A percentile compares a stretch with the other conserved stretches of the same genome.
Evolutionary conservation across 108 stramenopile genomes (phyloP).

Genomic region (Mayamaea pseudoterrestris): DNA sequence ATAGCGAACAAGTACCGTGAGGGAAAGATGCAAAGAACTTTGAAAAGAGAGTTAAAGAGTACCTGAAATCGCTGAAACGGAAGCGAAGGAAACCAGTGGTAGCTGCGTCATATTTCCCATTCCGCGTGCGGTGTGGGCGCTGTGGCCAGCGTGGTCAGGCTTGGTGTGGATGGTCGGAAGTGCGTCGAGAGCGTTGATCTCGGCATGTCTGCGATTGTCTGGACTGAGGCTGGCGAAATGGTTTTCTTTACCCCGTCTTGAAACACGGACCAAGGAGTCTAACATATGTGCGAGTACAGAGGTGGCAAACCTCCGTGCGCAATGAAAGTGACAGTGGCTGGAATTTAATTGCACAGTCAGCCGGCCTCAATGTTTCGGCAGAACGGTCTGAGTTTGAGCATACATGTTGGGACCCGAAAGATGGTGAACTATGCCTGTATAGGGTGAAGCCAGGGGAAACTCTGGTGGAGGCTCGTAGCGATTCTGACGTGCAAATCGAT

Average conservation of each 20-base stretch:
- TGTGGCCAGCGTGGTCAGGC: slow-evolving; percentile 46
- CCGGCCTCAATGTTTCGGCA: slow-evolving; percentile 77
- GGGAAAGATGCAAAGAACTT: slow-evolving; percentile 92
- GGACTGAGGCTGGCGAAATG: slow-evolving; percentile 53
- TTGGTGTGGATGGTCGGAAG: slow-evolving; percentile 26
- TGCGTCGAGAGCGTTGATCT: slow-evolving; percentile 10
- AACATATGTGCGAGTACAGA: slow-evolving; percentile 60
- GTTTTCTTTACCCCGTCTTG: slow-evolving; percentile 73
- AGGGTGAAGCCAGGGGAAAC: slow-evolving; percentile 94
- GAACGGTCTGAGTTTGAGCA: slow-evolving; percentile 90
- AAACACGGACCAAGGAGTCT: slow-evolving; percentile 23
- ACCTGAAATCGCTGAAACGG: slow-evolving; percentile 95
- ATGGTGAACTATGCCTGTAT: slow-evolving; percentile 96
- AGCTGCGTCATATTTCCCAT: slow-evolving; percentile 35
- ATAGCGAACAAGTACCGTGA: slow-evolving; percentile 94
- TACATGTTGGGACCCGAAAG: slow-evolving; percentile 91
- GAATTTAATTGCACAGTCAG: slow-evolving; percentile 70
- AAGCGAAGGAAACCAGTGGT: slow-evolving; percentile 88
- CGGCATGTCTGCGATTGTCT: slow-evolving; percentile 16
- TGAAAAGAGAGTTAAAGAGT: slow-evolving; percentile 98
- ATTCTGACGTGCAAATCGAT: slow-evolving; percentile 94
- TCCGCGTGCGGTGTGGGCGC: slow-evolving; percentile 46
- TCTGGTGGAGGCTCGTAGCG: slow-evolving; percentile 91
- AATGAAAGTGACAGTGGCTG: slow-evolving; percentile 89
- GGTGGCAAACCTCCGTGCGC: slow-evolving; percentile 83